phyloP scores from a whole-genome alignment of 306 rosid species.

The Heteromeles arbutifolia region DNA sequence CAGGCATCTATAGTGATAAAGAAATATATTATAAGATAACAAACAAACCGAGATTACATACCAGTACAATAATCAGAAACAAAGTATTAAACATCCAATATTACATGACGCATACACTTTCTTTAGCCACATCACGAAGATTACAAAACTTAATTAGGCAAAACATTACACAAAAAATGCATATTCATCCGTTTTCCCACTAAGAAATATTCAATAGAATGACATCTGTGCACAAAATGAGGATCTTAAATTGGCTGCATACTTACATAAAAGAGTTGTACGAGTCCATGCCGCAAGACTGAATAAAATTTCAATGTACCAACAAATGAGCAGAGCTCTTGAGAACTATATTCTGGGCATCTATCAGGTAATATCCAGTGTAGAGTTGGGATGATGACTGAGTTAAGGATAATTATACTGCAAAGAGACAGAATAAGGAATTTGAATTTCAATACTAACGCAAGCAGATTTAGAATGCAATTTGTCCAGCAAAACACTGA shows the following conservation, averaged over 20 bases:
- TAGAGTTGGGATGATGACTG: conserved; percentile 61
- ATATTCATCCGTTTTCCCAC: neutral
- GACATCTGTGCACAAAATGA: neutral
- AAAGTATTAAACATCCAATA: neutral
- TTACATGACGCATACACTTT: neutral
- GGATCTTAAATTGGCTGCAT: neutral
- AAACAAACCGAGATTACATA: neutral
- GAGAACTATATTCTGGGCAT: conserved; percentile 43
- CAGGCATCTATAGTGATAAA: neutral
- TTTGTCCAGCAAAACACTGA: neutral
- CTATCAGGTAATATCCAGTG: conserved; percentile 75
- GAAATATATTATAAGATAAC: neutral
- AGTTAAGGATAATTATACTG: conserved; percentile 68
- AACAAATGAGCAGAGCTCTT: conserved; percentile 32
- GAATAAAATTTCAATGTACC: conserved; percentile 55
- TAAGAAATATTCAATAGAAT: neutral
- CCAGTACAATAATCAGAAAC: neutral
- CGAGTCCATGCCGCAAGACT: conserved; percentile 53
- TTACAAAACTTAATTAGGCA: neutral
- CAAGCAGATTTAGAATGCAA: neutral
- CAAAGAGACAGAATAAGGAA: conserved; percentile 25
- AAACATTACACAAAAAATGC: neutral
- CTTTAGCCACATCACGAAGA: neutral
- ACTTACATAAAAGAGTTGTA: conserved; percentile 83
- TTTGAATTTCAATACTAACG: neutral